phyloP scores from a whole-genome alignment of 768 basidiomycete species.

The Boletus tylopilopsis region DNA sequence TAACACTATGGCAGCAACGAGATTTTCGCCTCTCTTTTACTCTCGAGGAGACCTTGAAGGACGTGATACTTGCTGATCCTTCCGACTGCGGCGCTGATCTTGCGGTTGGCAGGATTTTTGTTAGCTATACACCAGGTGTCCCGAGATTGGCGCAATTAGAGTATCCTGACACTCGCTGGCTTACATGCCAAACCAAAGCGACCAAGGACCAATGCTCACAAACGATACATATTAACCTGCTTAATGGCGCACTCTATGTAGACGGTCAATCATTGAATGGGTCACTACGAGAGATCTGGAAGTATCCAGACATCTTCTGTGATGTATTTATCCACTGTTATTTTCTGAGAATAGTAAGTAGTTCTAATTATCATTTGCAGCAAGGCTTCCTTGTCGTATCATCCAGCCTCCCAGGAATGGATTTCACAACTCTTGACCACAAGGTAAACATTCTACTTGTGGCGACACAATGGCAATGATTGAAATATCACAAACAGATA shows the following conservation, averaged over 20 bases:
- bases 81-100: conserved; percentile 10
- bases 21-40: conserved; percentile 21
- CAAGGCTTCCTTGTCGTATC: background rate
- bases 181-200: conserved; percentile 2
- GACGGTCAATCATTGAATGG: conserved; percentile 13
- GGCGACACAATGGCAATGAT: background rate
- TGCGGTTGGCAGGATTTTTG: conserved; percentile 8
- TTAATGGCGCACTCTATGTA: conserved; percentile 15
- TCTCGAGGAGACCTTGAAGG: conserved; percentile 10
- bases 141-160: conserved; percentile 7
- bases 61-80: background rate
- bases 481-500: conserved; percentile 5
- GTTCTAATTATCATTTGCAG: background rate
- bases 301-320: background rate
- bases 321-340: background rate
- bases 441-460: background rate
- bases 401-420: background rate
- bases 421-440: background rate
- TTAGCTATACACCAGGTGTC: conserved; percentile 3
- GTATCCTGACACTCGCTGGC: conserved; percentile 11
- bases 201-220: background rate
- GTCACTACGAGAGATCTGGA: conserved; percentile 4
- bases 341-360: background rate
- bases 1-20: conserved; percentile 9
- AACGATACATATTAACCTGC: conserved; percentile 8